Conservation (phyloP, 345 rosid species). For the Euclidium syriacum region DNA sequence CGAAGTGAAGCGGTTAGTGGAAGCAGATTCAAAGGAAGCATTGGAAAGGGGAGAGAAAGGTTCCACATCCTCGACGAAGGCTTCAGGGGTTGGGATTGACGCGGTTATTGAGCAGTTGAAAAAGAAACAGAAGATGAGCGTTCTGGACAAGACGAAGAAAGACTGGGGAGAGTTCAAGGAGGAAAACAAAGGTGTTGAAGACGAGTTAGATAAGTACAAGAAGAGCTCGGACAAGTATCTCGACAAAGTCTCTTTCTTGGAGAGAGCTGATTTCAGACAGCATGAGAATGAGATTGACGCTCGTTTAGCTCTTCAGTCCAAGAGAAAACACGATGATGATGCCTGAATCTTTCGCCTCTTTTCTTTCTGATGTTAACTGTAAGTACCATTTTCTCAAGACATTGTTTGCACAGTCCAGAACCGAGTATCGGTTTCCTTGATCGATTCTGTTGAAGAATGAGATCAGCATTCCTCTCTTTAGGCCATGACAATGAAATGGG, state of each 20-base stretch:
- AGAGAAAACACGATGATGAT: slow-evolving; percentile 24
- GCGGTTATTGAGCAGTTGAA: slow-evolving; percentile 84
- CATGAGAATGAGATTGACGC: slow-evolving; percentile 97
- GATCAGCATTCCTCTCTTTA: too few species aligned
- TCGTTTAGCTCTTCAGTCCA: slow-evolving; percentile 63
- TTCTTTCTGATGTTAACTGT: too few species aligned
- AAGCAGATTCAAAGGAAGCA: slow-evolving; percentile 82
- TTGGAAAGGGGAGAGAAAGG: slow-evolving; percentile 41
- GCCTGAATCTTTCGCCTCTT: slow-evolving; percentile 5
- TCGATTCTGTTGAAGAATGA: too few species aligned
- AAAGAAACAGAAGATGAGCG: slow-evolving; percentile 90
- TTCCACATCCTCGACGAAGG: slow-evolving; percentile 25
- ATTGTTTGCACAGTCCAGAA: too few species aligned
- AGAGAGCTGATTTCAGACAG: slow-evolving; percentile 77
- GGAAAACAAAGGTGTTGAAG: slow-evolving; percentile 74
- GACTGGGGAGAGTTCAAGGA: slow-evolving; percentile 99
- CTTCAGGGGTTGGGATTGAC: slow-evolving; percentile 86
- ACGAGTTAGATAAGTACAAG: slow-evolving; percentile 82
- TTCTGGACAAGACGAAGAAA: slow-evolving; percentile 84
- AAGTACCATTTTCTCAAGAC: too few species aligned
- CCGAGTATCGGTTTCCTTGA: too few species aligned
- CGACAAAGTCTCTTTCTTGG: slow-evolving; percentile 77
- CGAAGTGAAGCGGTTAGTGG: slow-evolving; percentile 58
- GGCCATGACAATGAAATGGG: too few species aligned
- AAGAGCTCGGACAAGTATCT: slow-evolving; percentile 93